Evolutionary conservation across 257 asterid species (phyloP), one percentile per base, ranked within the genome.

Genomic region (Cruciata laevipes): DNA sequence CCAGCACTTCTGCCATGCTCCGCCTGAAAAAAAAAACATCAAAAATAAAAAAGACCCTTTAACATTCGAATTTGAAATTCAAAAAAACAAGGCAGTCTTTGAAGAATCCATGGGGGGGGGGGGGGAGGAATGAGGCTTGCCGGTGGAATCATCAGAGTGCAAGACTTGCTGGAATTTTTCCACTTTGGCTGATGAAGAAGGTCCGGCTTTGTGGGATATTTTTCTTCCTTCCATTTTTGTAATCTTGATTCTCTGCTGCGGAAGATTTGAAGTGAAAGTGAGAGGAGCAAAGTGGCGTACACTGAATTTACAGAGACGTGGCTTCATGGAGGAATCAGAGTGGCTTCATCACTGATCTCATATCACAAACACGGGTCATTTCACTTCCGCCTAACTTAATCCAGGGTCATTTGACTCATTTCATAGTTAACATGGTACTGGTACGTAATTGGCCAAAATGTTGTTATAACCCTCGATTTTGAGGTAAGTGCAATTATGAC

Each of bases 1-100:
- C 93, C 91, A 90, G 76, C 91, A 88, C 68, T 80, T 81, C 37
- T 88, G 91, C 96, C 97, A 91, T 32, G 88, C 89, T 55, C 75
- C 97, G 33, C 20, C 66, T 32, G 21, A 81, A 80, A 35, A 3
- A 47, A 47, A 14, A 47, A 47, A 14, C 52, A 47, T 24, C 56
- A 49, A 32, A 67, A 42, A 24, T 57, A 23, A 24, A 51, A 61
- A 62, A 30, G 7, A 14, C 30, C 20, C 25, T 40, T 52, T 35
- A 21, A 47, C 38, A 25, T 35, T 30, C 2, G 16, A 18, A 16
- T 16, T 61, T 25, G 0, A 61, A 42, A 17, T 16, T 47, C 16
- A 6, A 7, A 14, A 47, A 16, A 7, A 1, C 5, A 18, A 9
- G 44, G 10, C 44, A 30, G 5, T 38, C 38, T 78, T 67, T 52